Percentiles rank a stretch among this genome's conserved stretches.
Evolutionary conservation across 148 eudicot genomes (phyloP).

Genomic region (Persicaria tinctoria): DNA sequence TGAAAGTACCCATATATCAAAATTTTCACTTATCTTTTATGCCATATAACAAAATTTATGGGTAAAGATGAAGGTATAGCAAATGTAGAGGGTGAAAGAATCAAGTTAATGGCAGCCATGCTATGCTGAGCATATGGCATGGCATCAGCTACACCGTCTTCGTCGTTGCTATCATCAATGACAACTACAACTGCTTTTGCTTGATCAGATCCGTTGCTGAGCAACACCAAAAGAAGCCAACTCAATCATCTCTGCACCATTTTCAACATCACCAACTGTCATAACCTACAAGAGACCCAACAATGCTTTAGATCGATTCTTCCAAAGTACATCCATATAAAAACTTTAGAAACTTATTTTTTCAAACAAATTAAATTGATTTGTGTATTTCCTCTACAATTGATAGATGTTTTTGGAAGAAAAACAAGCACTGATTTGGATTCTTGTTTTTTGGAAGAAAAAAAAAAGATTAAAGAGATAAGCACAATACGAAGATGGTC

Average conservation of each 20-base stretch:
- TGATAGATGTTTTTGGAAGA: too few relatives aligned
- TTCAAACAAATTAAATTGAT: too few relatives aligned
- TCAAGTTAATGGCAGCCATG: too few relatives aligned
- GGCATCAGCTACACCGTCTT: conserved; percentile 96
- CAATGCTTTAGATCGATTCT: neutral
- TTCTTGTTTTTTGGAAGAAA: too few relatives aligned
- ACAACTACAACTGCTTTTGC: conserved; percentile 73
- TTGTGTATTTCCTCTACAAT: too few relatives aligned
- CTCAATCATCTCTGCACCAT: conserved; percentile 90
- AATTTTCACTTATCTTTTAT: too few relatives aligned
- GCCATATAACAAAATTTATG: neutral
- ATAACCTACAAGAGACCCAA: conserved; percentile 36
- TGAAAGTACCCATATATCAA: too few relatives aligned
- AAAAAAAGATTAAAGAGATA: neutral
- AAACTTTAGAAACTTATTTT: too few relatives aligned
- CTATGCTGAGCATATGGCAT: conserved; percentile 16
- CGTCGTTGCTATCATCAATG: conserved; percentile 73
- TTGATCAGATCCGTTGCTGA: conserved; percentile 84
- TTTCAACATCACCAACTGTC: conserved; percentile 98
- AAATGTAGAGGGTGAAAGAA: too few relatives aligned
- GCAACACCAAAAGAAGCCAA: conserved; percentile 78
- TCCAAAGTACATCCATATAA: too few relatives aligned
- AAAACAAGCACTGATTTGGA: neutral
- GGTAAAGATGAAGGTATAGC: neutral
- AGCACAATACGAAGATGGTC: neutral